phyloP scores from a whole-genome alignment of 2,329 filamentous ascomycete species.

The Diaporthe sp. region DNA sequence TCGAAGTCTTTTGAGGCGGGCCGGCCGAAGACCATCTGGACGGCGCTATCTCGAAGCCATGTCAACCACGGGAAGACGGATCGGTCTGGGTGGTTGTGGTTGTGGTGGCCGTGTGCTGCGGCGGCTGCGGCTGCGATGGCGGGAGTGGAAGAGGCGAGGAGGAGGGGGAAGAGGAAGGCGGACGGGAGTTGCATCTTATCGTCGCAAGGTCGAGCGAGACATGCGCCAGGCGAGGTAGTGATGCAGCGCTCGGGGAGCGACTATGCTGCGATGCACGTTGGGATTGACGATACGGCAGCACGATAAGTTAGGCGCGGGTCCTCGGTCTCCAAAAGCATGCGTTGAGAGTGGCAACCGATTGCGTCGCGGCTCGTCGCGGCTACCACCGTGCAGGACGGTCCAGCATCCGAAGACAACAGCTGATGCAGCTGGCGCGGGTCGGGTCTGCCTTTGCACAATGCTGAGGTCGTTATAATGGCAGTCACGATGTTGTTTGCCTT shows the following conservation, averaged over 20 bases:
- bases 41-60: conserved; percentile 64
- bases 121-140: conserved; percentile 29
- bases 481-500: conserved; percentile 4
- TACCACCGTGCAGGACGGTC: background rate
- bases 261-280: conserved; percentile 10
- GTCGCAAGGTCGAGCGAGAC: conserved; percentile 8
- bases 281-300: background rate
- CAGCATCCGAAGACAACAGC: conserved; percentile 7
- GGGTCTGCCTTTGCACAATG: background rate
- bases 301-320: background rate
- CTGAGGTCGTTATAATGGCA: background rate
- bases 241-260: conserved; percentile 5
- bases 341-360: conserved; percentile 12
- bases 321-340: background rate
- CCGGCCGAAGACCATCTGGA: conserved; percentile 65
- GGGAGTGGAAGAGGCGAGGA: conserved; percentile 21
- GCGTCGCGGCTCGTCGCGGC: conserved; percentile 16
- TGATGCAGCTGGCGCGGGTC: background rate
- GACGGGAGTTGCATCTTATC: conserved; percentile 39
- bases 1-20: conserved; percentile 52
- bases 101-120: conserved; percentile 41
- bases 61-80: conserved; percentile 63
- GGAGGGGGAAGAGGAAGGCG: conserved; percentile 34
- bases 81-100: conserved; percentile 36
- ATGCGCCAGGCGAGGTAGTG: background rate